phyloP scores from a whole-genome alignment of 169 alveolate species.

The Plasmodium coatneyi region DNA sequence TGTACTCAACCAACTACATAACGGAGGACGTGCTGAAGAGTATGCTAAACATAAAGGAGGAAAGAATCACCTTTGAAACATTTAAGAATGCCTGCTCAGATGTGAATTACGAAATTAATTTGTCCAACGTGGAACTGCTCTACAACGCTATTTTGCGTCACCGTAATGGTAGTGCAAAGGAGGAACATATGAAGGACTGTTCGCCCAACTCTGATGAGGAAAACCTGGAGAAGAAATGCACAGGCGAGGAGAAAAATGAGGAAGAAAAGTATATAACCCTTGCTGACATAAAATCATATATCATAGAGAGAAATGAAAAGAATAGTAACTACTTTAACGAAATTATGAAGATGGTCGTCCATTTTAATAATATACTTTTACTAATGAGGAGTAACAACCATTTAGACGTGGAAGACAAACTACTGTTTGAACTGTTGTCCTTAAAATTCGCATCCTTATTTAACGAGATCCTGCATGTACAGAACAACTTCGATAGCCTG shows the following conservation, averaged over 20 bases:
- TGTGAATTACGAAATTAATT: slow-evolving; percentile 34
- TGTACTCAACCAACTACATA: slow-evolving; percentile 35
- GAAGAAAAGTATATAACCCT: slow-evolving; percentile 30
- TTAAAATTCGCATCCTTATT: slow-evolving; percentile 47
- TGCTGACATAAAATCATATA: slow-evolving; percentile 26
- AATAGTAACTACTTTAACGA: slow-evolving; percentile 59
- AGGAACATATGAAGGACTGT: background rate
- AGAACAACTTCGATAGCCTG: slow-evolving; percentile 26
- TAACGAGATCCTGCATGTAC: slow-evolving; percentile 26
- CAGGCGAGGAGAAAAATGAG: background rate
- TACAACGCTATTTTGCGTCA: slow-evolving; percentile 9
- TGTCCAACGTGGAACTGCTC: slow-evolving; percentile 7
- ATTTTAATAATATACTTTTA: slow-evolving; percentile 55
- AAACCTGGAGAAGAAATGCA: background rate
- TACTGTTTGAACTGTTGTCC: slow-evolving; percentile 29
- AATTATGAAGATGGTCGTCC: slow-evolving; percentile 59
- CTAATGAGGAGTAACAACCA: slow-evolving; percentile 31
- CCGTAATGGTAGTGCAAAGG: background rate
- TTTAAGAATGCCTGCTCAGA: slow-evolving; percentile 22
- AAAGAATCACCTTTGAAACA: slow-evolving; percentile 34
- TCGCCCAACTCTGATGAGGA: background rate
- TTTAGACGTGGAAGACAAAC: slow-evolving; percentile 28
- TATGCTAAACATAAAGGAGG: slow-evolving; percentile 34
- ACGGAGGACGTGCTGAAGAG: slow-evolving; percentile 51
- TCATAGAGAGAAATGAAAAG: slow-evolving; percentile 42